A percentile compares a stretch with the other conserved stretches of the same genome.
Conservation (phyloP, 2,329 filamentous ascomycete genomes). For the Trichoderma atroviride region DNA sequence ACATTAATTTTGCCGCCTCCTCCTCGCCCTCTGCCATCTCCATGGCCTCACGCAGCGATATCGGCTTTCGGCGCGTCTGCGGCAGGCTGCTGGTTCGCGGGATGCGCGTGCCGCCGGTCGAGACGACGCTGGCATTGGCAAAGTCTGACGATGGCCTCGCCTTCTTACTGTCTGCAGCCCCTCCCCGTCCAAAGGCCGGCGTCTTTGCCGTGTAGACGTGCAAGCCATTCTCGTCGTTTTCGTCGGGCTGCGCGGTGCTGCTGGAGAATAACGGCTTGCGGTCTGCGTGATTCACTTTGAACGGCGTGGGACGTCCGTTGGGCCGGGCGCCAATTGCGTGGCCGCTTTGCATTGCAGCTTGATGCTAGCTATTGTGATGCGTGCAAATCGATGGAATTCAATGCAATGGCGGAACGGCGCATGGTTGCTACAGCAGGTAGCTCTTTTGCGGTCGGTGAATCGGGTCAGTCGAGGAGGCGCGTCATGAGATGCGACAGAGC, state of each 20-base stretch:
- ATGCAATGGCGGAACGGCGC: constrained; percentile 15
- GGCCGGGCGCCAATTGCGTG: constrained; percentile 31
- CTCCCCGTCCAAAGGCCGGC: constrained; percentile 13
- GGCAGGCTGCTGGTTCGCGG: constrained; percentile 37
- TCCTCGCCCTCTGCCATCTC: constrained; percentile 38
- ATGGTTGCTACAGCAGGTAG: constrained; percentile 9
- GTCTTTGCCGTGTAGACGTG: constrained; percentile 10
- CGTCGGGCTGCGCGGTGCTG: constrained; percentile 29
- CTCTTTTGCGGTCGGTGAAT: constrained; percentile 9
- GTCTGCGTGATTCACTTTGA: constrained; percentile 46
- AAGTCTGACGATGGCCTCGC: constrained; percentile 32
- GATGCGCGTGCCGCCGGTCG: constrained; percentile 41
- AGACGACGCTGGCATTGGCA: constrained; percentile 29
- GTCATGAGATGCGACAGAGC: constrained; percentile 24
- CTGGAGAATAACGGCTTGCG: constrained; percentile 46
- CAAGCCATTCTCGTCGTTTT: constrained; percentile 27
- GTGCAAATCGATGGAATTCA: not conserved
- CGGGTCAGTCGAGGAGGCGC: constrained; percentile 19
- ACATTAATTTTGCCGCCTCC: constrained; percentile 31
- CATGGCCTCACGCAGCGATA: constrained; percentile 50
- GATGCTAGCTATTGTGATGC: not conserved
- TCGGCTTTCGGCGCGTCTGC: constrained; percentile 38
- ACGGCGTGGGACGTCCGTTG: constrained; percentile 32
- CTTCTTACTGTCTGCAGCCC: constrained; percentile 21
- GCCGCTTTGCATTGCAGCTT: constrained; percentile 34